Base-by-base conservation (phyloP, 2,329 filamentous ascomycete species). In the Colletotrichum tropicale region DNA sequence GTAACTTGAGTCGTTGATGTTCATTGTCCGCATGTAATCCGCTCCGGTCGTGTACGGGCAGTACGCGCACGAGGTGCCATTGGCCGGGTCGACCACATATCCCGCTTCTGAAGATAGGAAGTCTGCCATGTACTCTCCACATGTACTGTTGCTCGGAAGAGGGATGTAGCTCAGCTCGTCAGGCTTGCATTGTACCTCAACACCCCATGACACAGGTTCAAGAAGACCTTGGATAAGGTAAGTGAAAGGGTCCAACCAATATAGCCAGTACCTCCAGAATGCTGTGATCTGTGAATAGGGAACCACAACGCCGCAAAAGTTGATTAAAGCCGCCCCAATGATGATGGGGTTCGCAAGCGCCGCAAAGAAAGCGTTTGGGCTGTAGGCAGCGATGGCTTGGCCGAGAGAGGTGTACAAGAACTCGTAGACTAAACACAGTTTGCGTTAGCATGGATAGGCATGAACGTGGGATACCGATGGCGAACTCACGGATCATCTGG, bases 361-460 rank as follows among this genome's bases (percentile, higher is more conserved):
- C 1, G 88, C 88, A n/a, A 88, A 88, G 60, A 87, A 85, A 16
- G 86, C 87, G 60, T 88, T 89, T 0, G 88, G 88, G 0, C 87
- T 85, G 72, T 89, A 89, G 2, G 88, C 88, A 1, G 87, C 87
- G 52, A 89, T 85, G 3, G 81, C 82, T 74, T 87, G 85, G 2
- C 86, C 86, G 68, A 86, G 82, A 0, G 84, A 86, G 0, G 85
- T 87, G 68, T 87, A 87, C 0, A 87, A 71, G 24, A 86, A 80
- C 56, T 82, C 81, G 61, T 87, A 88, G 70, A 87, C 62, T 66
- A 26, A 48, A 48, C 43, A 48, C 18, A 43, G n/a, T 38, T 13
- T 60, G 43, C 18, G 26, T 66, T 48, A 65, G 43, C 30, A 24
- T 71, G 55, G 83, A 84, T 30, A 86, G 82, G 1, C 87, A 86